A percentile compares a stretch with the other conserved stretches of the same genome.
phyloP scores from a whole-genome alignment of 176 grass and related monocot genomes.

The Typha latifolia region DNA sequence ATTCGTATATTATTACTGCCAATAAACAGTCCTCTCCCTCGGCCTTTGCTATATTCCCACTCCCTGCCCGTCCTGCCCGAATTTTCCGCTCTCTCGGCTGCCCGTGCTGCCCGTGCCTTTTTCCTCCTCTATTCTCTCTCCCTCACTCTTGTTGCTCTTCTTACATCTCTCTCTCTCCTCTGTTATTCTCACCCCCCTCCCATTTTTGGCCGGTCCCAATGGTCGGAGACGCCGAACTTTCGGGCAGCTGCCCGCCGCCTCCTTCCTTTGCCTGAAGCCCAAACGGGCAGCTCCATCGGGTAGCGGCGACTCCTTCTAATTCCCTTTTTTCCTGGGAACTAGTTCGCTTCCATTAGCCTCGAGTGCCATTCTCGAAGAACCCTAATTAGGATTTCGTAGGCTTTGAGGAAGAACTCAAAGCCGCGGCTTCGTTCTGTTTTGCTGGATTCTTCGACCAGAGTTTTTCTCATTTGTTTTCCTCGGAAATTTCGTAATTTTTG shows the following conservation, averaged over 20 bases:
- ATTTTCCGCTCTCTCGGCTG: slow-evolving; percentile 26
- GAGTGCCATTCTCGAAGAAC: neutral
- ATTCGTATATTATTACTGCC: neutral
- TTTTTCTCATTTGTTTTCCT: neutral
- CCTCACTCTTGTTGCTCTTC: slow-evolving; percentile 20
- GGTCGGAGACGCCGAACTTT: slow-evolving; percentile 17
- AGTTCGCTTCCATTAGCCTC: slow-evolving; percentile 1
- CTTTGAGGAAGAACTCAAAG: neutral
- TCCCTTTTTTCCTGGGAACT: slow-evolving; percentile 8
- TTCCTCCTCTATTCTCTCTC: neutral
- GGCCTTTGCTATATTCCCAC: slow-evolving; percentile 30
- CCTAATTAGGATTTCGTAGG: neutral
- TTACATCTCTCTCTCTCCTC: slow-evolving; percentile 20
- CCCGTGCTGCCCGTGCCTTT: slow-evolving; percentile 45
- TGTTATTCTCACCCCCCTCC: slow-evolving; percentile 12
- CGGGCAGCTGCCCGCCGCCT: slow-evolving; percentile 9
- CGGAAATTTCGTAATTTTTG: neutral
- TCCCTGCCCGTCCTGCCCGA: slow-evolving; percentile 17
- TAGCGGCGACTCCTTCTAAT: neutral
- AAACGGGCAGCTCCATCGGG: slow-evolving; percentile 23
- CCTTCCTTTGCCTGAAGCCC: slow-evolving; percentile 19
- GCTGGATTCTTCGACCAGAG: slow-evolving; percentile 14
- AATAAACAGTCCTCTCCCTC: slow-evolving; percentile 2
- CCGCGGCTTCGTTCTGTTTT: slow-evolving; percentile 5
- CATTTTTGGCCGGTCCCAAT: neutral